phyloP scores from a whole-genome alignment of 2,329 filamentous ascomycete genomes.

The Xylariaceae sp. region DNA sequence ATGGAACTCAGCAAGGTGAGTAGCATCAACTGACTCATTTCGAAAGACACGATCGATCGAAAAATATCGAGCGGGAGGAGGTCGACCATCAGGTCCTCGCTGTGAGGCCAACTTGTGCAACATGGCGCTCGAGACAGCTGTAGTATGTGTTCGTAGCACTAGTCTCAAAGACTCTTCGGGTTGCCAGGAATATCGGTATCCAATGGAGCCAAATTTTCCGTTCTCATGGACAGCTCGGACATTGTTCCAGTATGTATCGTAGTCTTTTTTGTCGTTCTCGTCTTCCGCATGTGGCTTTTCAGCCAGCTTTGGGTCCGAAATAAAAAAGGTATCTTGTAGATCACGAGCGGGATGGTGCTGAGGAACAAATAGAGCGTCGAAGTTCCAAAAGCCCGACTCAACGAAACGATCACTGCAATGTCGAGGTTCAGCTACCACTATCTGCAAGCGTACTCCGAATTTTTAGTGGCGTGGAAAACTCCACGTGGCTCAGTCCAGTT shows the following conservation, averaged over 20 bases:
- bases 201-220: slow-evolving; percentile 90
- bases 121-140: slow-evolving; percentile 3
- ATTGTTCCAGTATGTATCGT: slow-evolving; percentile 82
- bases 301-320: slow-evolving; percentile 76
- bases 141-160: slow-evolving; percentile 13
- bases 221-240: slow-evolving; percentile 72
- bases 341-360: slow-evolving; percentile 95
- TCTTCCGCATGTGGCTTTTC: slow-evolving; percentile 53
- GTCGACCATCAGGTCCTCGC: slow-evolving; percentile 57
- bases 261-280: slow-evolving; percentile 7
- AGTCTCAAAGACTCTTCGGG: slow-evolving; percentile 71
- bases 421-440: not conserved
- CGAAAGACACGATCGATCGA: slow-evolving; percentile 96
- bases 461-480: not conserved
- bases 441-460: not conserved
- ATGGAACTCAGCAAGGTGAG: slow-evolving; percentile 92
- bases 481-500: not conserved
- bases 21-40: slow-evolving; percentile 82
- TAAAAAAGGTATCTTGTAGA: slow-evolving; percentile 97
- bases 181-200: slow-evolving; percentile 66
- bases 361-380: slow-evolving; percentile 91
- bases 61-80: slow-evolving; percentile 81
- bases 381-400: slow-evolving; percentile 97
- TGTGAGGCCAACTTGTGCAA: slow-evolving; percentile 43
- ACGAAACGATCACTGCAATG: slow-evolving; percentile 42